Base-by-base conservation (phyloP, 805 yeast species). In the Saccharomycopsis sp. region DNA sequence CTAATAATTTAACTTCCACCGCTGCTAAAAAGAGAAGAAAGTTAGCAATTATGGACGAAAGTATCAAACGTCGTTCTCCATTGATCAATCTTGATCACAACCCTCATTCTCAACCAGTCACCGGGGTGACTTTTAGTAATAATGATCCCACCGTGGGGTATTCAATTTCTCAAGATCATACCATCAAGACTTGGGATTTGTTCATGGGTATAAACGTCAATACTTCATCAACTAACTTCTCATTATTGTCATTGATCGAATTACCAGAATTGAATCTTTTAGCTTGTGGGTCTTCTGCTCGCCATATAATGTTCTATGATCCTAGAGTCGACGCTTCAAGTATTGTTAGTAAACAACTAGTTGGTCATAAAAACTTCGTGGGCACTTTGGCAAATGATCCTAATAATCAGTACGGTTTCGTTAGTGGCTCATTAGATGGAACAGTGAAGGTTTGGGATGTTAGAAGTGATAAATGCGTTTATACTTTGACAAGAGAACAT, bases 261-360 rank as follows among this genome's bases (percentile, higher is more conserved):
- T 65, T 92, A 46, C 74, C 83, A 5, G 67, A 72, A 37, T 63
- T 79, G 39, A 74, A 83, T 47, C 64, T 92, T 41, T 62, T 92
- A 23, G 95, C 88, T 6, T 75, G 89, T 42, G 98, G 98, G n/a
- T 86, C 96, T 1, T 80, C 95, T 10, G 96, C 96, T n/a, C 80
- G 98, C 61, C 97, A 92, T 60, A 88, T 92, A 48, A 79, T 87
- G 40, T 67, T 92, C 46, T 94, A 86, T 55, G 98, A 92, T 58
- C 96, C 97, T 34, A 74, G 98, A 57, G 69, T 70, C 2, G 62
- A 60, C 21, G 70, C 76, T 5, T 70, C 79, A 30, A 9, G n/a
- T 13, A 69, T 76, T 13, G 79, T 78, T 42, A 77, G 73, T 40
- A 64, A 70, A 35, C 94, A 87, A 59, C 69, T 92, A 39, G 66